Conservation (phyloP, 257 asterid genomes). For the Nicotiana sylvestris region DNA sequence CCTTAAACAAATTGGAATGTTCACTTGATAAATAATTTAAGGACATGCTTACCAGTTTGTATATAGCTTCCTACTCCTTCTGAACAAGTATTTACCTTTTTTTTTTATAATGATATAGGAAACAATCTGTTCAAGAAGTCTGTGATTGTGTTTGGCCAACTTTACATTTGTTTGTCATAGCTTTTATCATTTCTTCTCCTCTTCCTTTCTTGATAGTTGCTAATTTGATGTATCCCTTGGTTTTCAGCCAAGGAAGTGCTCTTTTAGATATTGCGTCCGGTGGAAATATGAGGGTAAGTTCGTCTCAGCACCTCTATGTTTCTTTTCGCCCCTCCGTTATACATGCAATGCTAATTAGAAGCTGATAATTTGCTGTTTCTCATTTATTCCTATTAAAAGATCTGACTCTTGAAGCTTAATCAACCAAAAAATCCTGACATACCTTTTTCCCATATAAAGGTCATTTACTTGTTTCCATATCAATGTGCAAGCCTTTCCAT, state of each 20-base stretch:
- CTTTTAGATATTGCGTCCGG: slow-evolving; percentile 69
- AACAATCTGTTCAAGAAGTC: neutral
- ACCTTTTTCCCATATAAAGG: neutral
- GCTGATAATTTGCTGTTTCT: neutral
- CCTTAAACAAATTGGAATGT: slow-evolving; percentile 1
- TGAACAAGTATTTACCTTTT: neutral
- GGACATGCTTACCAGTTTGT: neutral
- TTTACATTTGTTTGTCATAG: neutral
- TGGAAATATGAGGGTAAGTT: slow-evolving; percentile 89
- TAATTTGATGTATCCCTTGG: slow-evolving; percentile 22
- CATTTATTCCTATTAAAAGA: neutral
- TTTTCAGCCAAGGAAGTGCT: slow-evolving; percentile 92
- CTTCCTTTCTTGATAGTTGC: slow-evolving; percentile 1
- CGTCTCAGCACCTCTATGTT: neutral
- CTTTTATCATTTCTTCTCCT: slow-evolving; percentile 7
- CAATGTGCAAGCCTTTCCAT: neutral
- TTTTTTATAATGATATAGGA: neutral
- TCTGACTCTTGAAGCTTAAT: neutral
- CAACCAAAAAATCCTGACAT: neutral
- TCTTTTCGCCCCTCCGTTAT: neutral
- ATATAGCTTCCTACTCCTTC: neutral
- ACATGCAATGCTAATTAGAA: neutral
- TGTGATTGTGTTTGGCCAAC: neutral
- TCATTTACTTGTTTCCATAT: neutral
- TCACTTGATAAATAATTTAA: neutral